Conservation (phyloP, 768 basidiomycete genomes). For the Sarcodon aspratus region DNA sequence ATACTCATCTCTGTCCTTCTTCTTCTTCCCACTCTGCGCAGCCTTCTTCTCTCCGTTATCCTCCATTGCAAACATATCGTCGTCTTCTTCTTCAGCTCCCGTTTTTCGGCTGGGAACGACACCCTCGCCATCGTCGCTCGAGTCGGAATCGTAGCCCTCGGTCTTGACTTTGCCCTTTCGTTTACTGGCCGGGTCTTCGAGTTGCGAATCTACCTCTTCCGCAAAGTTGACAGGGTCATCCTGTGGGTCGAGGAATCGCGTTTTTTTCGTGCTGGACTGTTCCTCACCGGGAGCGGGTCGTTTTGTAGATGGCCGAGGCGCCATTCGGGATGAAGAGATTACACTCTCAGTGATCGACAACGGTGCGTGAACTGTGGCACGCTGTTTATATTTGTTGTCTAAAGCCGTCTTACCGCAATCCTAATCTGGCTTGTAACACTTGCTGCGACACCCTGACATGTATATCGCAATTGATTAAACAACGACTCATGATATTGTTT, state of each 20-base stretch:
- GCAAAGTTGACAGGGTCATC: slow-evolving; percentile 71
- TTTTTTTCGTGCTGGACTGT: slow-evolving; percentile 43
- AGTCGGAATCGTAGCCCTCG: slow-evolving; percentile 90
- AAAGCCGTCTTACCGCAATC: no score
- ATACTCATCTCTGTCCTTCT: slow-evolving; percentile 57
- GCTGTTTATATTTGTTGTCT: not conserved
- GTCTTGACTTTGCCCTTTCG: slow-evolving; percentile 70
- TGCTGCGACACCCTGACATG: no score
- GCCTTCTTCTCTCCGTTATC: slow-evolving; percentile 43
- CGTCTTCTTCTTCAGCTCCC: slow-evolving; percentile 39
- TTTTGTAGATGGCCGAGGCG: slow-evolving; percentile 11
- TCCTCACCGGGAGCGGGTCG: slow-evolving; percentile 1
- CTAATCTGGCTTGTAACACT: no score
- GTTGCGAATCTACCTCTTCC: slow-evolving; percentile 64
- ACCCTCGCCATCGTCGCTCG: slow-evolving; percentile 90
- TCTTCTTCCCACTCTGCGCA: slow-evolving; percentile 25
- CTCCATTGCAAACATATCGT: slow-evolving; percentile 72
- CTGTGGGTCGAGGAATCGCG: slow-evolving; percentile 66
- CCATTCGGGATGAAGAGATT: slow-evolving; percentile 3
- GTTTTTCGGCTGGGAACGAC: slow-evolving; percentile 71
- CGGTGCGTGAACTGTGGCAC: not conserved
- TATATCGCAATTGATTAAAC: no score
- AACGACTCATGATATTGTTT: no score
- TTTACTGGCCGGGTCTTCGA: slow-evolving; percentile 47
- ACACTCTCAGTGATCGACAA: slow-evolving; percentile 2